Evolutionary conservation across 2,329 filamentous ascomycete genomes (phyloP).

Genomic region (Hymenoscyphus salicellus): DNA sequence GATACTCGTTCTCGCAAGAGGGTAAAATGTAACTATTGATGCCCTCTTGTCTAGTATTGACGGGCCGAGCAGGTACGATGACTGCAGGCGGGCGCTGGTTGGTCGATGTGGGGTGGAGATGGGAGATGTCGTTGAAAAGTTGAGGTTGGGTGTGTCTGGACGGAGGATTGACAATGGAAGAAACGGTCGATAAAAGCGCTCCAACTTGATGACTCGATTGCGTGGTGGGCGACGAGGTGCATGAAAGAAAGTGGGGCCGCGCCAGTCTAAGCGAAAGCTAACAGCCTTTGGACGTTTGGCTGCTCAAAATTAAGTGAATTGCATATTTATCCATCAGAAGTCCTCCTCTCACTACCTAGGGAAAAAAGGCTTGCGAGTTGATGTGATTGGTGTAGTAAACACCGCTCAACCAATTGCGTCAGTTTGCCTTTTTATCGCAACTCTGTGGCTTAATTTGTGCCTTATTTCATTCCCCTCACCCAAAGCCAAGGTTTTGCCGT

Average conservation of each 20-base stretch:
- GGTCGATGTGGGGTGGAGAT: not conserved
- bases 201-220: slow-evolving; percentile 2
- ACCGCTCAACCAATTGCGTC: not conserved
- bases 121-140: slow-evolving; percentile 1
- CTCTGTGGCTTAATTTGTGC: no score
- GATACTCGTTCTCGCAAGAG: not conserved
- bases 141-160: not conserved
- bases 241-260: not conserved
- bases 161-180: not conserved
- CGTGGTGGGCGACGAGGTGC: not conserved
- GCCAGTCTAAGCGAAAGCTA: not conserved
- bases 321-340: no score
- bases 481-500: no score
- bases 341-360: not conserved
- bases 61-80: not conserved
- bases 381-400: not conserved
- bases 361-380: not conserved
- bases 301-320: not conserved
- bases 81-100: not conserved
- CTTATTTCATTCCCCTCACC: no score
- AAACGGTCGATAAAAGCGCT: not conserved
- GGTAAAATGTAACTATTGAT: not conserved
- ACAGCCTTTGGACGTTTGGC: not conserved
- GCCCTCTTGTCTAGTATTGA: not conserved
- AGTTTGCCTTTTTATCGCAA: no score